These are phyloP conservation scores for Pachysolen tannophilus DNA, from an alignment of 805 yeast species.

Conservation along the genomic window DNA sequence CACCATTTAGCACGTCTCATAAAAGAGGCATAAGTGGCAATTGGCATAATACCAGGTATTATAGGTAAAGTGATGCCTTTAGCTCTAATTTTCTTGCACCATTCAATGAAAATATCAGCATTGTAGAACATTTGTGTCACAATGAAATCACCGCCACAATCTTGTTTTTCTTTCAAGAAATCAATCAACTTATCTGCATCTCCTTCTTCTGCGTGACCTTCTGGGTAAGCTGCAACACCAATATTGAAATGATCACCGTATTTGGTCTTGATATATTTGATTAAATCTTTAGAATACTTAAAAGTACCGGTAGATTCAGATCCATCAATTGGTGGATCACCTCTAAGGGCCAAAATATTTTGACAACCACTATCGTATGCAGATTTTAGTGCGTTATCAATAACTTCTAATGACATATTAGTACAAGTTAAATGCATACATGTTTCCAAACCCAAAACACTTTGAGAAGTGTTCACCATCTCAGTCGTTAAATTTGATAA, in stretches of 20 bases:
- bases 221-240: constrained; percentile 97
- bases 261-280: constrained; percentile 60
- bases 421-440: constrained; percentile 98
- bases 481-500: constrained; percentile 79
- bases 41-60: constrained; percentile 98
- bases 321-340: constrained; percentile 85
- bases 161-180: constrained; percentile 79
- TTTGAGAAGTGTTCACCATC: constrained; percentile 84
- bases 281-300: constrained; percentile 80
- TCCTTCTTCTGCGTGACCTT: constrained; percentile 89
- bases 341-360: constrained; percentile 88
- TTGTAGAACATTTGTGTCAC: constrained; percentile 97
- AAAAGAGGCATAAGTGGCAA: constrained; percentile 89
- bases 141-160: constrained; percentile 89
- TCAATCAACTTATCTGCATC: constrained; percentile 43
- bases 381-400: constrained; percentile 76
- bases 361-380: constrained; percentile 93
- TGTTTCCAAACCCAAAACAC: constrained; percentile 86
- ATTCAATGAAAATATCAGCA: constrained; percentile 70
- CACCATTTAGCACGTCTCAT: constrained; percentile 95
- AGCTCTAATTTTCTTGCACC: constrained; percentile 70
- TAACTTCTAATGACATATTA: constrained; percentile 75
- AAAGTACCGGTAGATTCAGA: constrained; percentile 78
- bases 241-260: constrained; percentile 89
- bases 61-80: constrained; percentile 78